Percentiles rank a stretch among this genome's conserved stretches.
These are phyloP conservation scores for Yarrowia deformans DNA, from an alignment of 805 yeast species.

Conservation along the genomic window DNA sequence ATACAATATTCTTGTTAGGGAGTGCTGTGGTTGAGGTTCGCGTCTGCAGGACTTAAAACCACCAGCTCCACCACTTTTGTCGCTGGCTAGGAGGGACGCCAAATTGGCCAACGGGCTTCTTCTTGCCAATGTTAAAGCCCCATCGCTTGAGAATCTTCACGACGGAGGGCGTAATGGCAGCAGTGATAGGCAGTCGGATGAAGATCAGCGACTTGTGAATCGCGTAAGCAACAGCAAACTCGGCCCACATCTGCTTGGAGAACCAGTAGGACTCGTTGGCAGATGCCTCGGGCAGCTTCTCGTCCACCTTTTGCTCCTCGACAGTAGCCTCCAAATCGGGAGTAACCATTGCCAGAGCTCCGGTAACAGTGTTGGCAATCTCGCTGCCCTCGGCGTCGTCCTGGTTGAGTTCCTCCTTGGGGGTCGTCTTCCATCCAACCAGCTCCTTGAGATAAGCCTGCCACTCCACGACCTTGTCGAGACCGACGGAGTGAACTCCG, in stretches of 20 bases:
- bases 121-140: slow-evolving; percentile 79
- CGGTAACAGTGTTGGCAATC: slow-evolving; percentile 1
- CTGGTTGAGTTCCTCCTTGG: slow-evolving; percentile 44
- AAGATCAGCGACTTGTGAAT: slow-evolving; percentile 86
- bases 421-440: slow-evolving; percentile 63
- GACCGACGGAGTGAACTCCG: slow-evolving; percentile 86
- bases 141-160: slow-evolving; percentile 69
- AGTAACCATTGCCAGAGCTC: slow-evolving; percentile 35
- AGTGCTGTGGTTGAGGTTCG: background rate
- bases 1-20: slow-evolving; percentile 12
- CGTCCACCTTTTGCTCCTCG: slow-evolving; percentile 38
- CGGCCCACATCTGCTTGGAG: slow-evolving; percentile 64
- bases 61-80: slow-evolving; percentile 58
- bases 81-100: slow-evolving; percentile 61
- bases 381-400: slow-evolving; percentile 43
- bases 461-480: slow-evolving; percentile 73
- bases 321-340: slow-evolving; percentile 40
- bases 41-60: background rate
- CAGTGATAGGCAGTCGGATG: slow-evolving; percentile 86
- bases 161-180: slow-evolving; percentile 86
- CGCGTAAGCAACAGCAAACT: slow-evolving; percentile 89
- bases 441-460: slow-evolving; percentile 66
- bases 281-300: slow-evolving; percentile 37
- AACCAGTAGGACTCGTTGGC: slow-evolving; percentile 41
- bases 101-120: slow-evolving; percentile 52